Percentiles rank a stretch among this genome's conserved stretches.
Conservation (phyloP, 192 early-diverging fungal species). For the Mortierella claussenii region DNA sequence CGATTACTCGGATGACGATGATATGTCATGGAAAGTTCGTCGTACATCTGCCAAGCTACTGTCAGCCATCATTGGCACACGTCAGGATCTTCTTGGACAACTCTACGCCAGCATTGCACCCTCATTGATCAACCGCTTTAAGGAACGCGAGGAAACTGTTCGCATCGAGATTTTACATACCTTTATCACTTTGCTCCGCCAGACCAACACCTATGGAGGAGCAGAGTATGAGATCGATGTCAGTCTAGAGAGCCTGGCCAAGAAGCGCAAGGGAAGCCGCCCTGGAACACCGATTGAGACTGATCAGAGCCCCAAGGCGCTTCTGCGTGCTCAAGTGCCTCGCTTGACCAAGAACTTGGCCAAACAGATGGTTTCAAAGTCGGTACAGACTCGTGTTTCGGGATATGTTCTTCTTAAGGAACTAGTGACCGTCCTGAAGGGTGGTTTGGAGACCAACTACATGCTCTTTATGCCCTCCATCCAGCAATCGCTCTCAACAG, state of each 20-base stretch:
- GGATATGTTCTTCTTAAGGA: conserved; percentile 80
- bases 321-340: conserved; percentile 72
- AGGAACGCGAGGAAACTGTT: conserved; percentile 89
- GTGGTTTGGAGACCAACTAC: conserved; percentile 75
- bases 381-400: conserved; percentile 75
- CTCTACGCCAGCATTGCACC: conserved; percentile 78
- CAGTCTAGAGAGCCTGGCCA: conserved; percentile 49
- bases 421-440: conserved; percentile 74
- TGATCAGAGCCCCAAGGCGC: conserved; percentile 61
- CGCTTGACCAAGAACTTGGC: conserved; percentile 71
- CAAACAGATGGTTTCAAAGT: conserved; percentile 78
- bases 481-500: conserved; percentile 69
- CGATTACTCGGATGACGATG: conserved; percentile 91
- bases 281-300: conserved; percentile 58
- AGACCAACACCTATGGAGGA: conserved; percentile 62
- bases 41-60: conserved; percentile 81
- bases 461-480: conserved; percentile 77
- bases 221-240: conserved; percentile 51
- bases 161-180: conserved; percentile 81
- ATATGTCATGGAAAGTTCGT: conserved; percentile 93
- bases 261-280: conserved; percentile 59
- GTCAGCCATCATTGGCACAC: conserved; percentile 73
- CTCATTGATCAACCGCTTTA: conserved; percentile 78
- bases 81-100: conserved; percentile 70
- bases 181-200: conserved; percentile 72